phyloP scores from a whole-genome alignment of 1,139 yeast genomes.

The Blastobotrys indianensis region DNA sequence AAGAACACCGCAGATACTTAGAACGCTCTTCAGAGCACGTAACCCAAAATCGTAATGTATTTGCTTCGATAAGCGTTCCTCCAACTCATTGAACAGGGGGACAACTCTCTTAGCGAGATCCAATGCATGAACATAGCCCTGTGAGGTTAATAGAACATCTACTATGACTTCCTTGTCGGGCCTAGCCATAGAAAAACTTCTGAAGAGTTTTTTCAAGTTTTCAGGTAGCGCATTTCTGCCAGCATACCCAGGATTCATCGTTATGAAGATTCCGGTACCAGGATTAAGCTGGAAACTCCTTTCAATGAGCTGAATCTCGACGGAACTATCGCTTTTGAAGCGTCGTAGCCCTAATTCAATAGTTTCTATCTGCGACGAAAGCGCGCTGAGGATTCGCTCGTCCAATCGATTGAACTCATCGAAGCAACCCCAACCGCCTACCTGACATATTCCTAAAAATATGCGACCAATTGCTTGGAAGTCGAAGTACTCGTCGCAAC shows the following conservation, averaged over 20 bases:
- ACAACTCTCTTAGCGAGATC: conserved; percentile 48
- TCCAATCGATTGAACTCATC: conserved; percentile 89
- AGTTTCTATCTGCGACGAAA: conserved; percentile 72
- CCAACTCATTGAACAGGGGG: conserved; percentile 47
- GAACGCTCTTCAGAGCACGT: conserved; percentile 65
- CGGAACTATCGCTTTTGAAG: conserved; percentile 9
- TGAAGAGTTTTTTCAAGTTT: conserved; percentile 71
- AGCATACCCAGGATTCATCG: conserved; percentile 87
- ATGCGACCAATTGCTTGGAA: conserved; percentile 75
- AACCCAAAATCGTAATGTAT: conserved; percentile 87
- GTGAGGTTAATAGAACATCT: conserved; percentile 65
- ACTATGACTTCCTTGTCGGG: conserved; percentile 71
- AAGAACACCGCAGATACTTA: conserved; percentile 53
- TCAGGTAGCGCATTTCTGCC: conserved; percentile 85
- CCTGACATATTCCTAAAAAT: conserved; percentile 71
- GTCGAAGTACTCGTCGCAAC: conserved; percentile 89
- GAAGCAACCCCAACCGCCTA: conserved; percentile 95
- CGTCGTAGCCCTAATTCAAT: conserved; percentile 44
- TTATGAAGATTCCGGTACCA: conserved; percentile 68
- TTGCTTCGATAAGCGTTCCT: conserved; percentile 43
- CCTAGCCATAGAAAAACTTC: conserved; percentile 65
- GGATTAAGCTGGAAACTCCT: conserved; percentile 39
- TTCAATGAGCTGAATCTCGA: conserved; percentile 46
- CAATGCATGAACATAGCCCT: conserved; percentile 55
- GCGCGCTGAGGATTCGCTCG: conserved; percentile 69